A percentile compares a stretch with the other conserved stretches of the same genome.
Evolutionary conservation across 2,329 filamentous ascomycete genomes (phyloP).

Genomic region (Venturia aucupariae): DNA sequence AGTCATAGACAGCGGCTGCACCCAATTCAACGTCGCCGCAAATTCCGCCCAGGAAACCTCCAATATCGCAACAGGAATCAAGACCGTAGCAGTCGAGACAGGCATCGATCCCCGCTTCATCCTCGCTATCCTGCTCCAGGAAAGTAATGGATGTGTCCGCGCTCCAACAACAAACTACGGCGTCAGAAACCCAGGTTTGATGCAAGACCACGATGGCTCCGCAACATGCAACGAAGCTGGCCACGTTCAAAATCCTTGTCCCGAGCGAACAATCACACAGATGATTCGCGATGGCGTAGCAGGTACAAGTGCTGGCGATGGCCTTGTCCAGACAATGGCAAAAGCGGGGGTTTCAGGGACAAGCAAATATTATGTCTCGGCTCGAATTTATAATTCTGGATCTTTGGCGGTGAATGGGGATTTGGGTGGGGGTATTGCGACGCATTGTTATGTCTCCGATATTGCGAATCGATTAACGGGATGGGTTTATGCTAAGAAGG

Average conservation of each 20-base stretch:
- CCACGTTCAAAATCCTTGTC: conserved; percentile 31
- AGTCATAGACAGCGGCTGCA: conserved; percentile 30
- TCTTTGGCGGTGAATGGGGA: conserved; percentile 28
- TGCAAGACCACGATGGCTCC: conserved; percentile 36
- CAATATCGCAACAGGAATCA: conserved; percentile 31
- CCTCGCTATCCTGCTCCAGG: conserved; percentile 37
- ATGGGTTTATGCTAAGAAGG: conserved; percentile 14
- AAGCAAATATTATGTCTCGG: conserved; percentile 37
- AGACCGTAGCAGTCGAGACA: conserved; percentile 22
- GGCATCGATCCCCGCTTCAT: conserved; percentile 34
- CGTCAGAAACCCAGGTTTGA: conserved; percentile 37
- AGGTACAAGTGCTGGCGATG: conserved; percentile 35
- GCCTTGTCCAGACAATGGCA: conserved; percentile 32
- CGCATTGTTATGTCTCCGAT: conserved; percentile 43
- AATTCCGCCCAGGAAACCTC: conserved; percentile 30
- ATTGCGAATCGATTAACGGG: conserved; percentile 36
- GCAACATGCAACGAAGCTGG: conserved; percentile 29
- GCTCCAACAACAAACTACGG: conserved; percentile 34
- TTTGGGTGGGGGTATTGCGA: conserved; percentile 35
- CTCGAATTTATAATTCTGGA: conserved; percentile 45
- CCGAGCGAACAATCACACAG: conserved; percentile 26
- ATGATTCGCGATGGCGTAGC: conserved; percentile 37
- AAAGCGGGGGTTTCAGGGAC: conserved; percentile 24
- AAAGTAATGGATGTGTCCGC: conserved; percentile 38
- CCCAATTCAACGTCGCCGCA: conserved; percentile 26